Evolutionary conservation across 108 stramenopile genomes (phyloP).

Genomic region (Nitzschia sp.): DNA sequence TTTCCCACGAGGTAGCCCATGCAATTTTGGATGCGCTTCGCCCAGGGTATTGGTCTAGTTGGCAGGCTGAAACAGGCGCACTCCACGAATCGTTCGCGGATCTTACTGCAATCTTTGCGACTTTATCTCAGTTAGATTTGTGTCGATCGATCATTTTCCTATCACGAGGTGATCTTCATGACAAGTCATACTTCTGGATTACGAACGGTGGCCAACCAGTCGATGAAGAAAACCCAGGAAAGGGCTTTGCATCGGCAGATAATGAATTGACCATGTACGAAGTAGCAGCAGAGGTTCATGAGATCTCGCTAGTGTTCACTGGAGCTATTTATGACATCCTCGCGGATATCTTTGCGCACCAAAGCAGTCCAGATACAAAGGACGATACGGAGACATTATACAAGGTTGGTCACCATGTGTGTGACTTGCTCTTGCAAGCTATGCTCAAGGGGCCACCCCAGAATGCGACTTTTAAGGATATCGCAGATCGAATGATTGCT

Average conservation of each 20-base stretch:
- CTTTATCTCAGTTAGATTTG: background rate
- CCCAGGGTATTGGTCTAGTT: slow-evolving; percentile 6
- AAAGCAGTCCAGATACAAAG: background rate
- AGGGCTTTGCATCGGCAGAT: background rate
- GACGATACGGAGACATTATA: background rate
- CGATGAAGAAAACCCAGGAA: background rate
- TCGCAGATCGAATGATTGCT: background rate
- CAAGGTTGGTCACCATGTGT: background rate
- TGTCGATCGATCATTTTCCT: slow-evolving; percentile 6
- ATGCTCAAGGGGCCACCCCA: background rate
- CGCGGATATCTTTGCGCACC: background rate
- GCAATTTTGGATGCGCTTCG: slow-evolving; percentile 2
- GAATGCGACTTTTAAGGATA: slow-evolving; percentile 4
- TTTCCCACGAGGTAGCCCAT: background rate
- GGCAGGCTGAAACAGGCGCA: slow-evolving; percentile 3
- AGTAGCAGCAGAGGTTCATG: slow-evolving; percentile 1
- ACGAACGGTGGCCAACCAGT: background rate
- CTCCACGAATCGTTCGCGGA: slow-evolving; percentile 7
- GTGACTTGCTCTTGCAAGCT: background rate
- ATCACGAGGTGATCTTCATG: background rate
- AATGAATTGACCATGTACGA: slow-evolving; percentile 6
- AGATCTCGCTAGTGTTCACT: background rate
- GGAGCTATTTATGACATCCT: slow-evolving; percentile 1
- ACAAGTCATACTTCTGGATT: slow-evolving; percentile 7
- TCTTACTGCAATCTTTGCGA: background rate